phyloP scores from a whole-genome alignment of 1,139 yeast genomes.

The Yamadazyma conglobata region DNA sequence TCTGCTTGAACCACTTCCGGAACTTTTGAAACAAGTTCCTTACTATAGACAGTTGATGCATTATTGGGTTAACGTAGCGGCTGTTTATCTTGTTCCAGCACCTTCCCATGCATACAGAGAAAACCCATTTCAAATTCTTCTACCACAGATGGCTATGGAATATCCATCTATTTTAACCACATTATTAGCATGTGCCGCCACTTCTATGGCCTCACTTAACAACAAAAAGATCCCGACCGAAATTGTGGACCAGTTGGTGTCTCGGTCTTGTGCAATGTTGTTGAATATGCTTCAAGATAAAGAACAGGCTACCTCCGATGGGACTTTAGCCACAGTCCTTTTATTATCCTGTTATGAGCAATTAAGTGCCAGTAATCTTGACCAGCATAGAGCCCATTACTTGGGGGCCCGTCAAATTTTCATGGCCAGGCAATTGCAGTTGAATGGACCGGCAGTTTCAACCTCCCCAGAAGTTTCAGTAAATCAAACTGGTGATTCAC shows the following conservation, averaged over 20 bases:
- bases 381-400: slow-evolving; percentile 62
- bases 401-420: slow-evolving; percentile 70
- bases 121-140: slow-evolving; percentile 63
- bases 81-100: slow-evolving; percentile 65
- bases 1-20: slow-evolving; percentile 55
- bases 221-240: slow-evolving; percentile 39
- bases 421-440: slow-evolving; percentile 41
- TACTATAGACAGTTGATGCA: slow-evolving; percentile 58
- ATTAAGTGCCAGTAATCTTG: slow-evolving; percentile 44
- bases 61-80: slow-evolving; percentile 61
- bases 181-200: slow-evolving; percentile 65
- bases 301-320: slow-evolving; percentile 55
- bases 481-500: slow-evolving; percentile 2
- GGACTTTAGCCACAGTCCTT: slow-evolving; percentile 64
- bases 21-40: slow-evolving; percentile 54
- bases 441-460: neutral
- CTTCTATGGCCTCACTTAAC: slow-evolving; percentile 38
- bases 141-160: slow-evolving; percentile 70
- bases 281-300: slow-evolving; percentile 49
- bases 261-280: slow-evolving; percentile 57
- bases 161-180: slow-evolving; percentile 58
- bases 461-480: neutral
- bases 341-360: slow-evolving; percentile 63
- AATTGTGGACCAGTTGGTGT: slow-evolving; percentile 48
- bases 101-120: slow-evolving; percentile 54